Evolutionary conservation across 1,139 yeast species (phyloP).

Genomic region (Suzukiozyma palmioleophila): DNA sequence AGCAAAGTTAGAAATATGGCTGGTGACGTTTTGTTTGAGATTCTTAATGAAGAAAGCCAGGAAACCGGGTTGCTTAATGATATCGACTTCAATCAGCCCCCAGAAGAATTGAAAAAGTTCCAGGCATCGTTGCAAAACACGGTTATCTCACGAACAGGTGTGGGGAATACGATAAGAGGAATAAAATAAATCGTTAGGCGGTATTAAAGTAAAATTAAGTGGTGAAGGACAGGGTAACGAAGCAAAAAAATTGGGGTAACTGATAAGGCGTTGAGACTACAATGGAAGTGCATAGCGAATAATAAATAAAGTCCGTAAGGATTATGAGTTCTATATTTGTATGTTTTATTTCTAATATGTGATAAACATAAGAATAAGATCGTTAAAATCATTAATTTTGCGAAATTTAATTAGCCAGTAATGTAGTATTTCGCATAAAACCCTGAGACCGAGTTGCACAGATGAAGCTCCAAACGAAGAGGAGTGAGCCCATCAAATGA

Average conservation of each 20-base stretch:
- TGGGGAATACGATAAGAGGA: neutral
- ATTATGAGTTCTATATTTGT: neutral
- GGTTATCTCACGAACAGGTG: too few relatives aligned
- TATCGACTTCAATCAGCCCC: slow-evolving; percentile 1
- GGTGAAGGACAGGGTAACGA: neutral
- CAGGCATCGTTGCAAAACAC: slow-evolving; percentile 3
- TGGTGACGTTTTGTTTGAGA: slow-evolving; percentile 30
- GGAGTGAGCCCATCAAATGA: too few relatives aligned
- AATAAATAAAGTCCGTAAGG: neutral
- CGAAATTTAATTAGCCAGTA: too few relatives aligned
- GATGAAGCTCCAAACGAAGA: too few relatives aligned
- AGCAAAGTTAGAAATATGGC: slow-evolving; percentile 24
- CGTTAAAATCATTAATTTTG: too few relatives aligned
- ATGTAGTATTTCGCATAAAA: too few relatives aligned
- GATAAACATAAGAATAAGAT: too few relatives aligned
- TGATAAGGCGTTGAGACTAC: neutral
- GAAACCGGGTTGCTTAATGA: neutral
- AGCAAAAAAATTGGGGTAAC: neutral
- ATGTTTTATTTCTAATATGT: neutral
- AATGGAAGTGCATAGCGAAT: neutral
- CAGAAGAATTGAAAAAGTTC: slow-evolving; percentile 3
- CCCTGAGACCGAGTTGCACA: too few relatives aligned
- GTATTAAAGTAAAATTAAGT: neutral
- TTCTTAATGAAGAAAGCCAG: slow-evolving; percentile 13
- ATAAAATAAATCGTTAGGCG: neutral